Percentiles rank a stretch among this genome's conserved stretches.
Conservation (phyloP, 2,329 filamentous ascomycete species). For the Ilyonectria robusta region DNA sequence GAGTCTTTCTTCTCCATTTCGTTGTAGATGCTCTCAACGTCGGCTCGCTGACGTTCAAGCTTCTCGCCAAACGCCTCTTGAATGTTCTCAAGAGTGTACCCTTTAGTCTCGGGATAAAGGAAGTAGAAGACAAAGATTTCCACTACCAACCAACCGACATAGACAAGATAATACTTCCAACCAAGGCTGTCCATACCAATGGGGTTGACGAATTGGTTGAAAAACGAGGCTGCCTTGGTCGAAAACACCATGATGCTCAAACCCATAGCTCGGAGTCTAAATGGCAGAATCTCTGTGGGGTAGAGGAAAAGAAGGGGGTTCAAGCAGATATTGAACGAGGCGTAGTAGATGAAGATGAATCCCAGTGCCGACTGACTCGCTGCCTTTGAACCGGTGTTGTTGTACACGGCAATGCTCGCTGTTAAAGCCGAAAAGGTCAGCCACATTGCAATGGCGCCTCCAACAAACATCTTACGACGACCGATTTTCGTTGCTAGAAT, state of each 20-base stretch:
- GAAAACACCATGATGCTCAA: slow-evolving; percentile 32
- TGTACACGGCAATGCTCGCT: slow-evolving; percentile 31
- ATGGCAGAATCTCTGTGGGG: slow-evolving; percentile 34
- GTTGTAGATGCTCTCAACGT: slow-evolving; percentile 20
- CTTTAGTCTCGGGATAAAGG: slow-evolving; percentile 60
- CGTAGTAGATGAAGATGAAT: slow-evolving; percentile 40
- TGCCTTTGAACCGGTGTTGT: slow-evolving; percentile 30
- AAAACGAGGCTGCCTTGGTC: slow-evolving; percentile 33
- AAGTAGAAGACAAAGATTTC: slow-evolving; percentile 52
- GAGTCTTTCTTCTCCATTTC: slow-evolving; percentile 21
- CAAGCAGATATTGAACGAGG: slow-evolving; percentile 32
- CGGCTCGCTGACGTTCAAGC: not conserved
- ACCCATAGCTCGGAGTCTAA: slow-evolving; percentile 33
- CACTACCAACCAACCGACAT: slow-evolving; percentile 41
- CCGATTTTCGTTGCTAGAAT: slow-evolving; percentile 32
- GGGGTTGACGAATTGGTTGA: slow-evolving; percentile 38
- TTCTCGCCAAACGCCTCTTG: slow-evolving; percentile 34
- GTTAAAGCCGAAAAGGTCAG: slow-evolving; percentile 32
- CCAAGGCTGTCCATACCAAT: slow-evolving; percentile 46
- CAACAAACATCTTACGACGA: slow-evolving; percentile 31
- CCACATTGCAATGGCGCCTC: slow-evolving; percentile 34
- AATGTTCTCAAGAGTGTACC: slow-evolving; percentile 52
- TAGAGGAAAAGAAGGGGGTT: slow-evolving; percentile 34
- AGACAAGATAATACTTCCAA: slow-evolving; percentile 43
- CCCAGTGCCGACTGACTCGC: slow-evolving; percentile 33